A percentile compares a stretch with the other conserved stretches of the same genome.
These are phyloP conservation scores for Luvunga scandens DNA, from an alignment of 345 rosid genomes.

Conservation along the genomic window DNA sequence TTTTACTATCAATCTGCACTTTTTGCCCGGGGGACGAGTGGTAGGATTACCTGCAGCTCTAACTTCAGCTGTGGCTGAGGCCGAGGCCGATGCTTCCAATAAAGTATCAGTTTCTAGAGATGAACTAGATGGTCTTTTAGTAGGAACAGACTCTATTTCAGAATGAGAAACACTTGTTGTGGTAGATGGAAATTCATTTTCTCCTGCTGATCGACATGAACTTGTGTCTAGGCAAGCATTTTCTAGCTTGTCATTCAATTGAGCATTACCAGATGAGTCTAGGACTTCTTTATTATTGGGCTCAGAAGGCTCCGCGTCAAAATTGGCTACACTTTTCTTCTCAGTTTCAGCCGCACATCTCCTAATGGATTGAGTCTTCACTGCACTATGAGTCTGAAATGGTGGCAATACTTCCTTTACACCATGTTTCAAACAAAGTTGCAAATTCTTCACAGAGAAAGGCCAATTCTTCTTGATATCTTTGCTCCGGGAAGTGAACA, in stretches of 20 bases:
- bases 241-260: constrained; percentile 25
- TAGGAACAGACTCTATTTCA: constrained; percentile 46
- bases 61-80: constrained; percentile 22
- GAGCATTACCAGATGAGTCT: constrained; percentile 32
- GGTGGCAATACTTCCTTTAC: constrained; percentile 87
- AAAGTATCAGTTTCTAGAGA: constrained; percentile 27
- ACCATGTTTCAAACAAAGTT: constrained; percentile 86
- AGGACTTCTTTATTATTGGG: constrained; percentile 25
- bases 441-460: constrained; percentile 66
- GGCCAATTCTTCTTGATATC: constrained; percentile 92
- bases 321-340: constrained; percentile 30
- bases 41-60: constrained; percentile 31
- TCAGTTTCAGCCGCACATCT: constrained; percentile 37
- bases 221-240: constrained; percentile 36
- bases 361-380: constrained; percentile 36
- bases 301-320: constrained; percentile 23
- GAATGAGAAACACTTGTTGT: constrained; percentile 51
- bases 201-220: constrained; percentile 42
- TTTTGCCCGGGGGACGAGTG: constrained; percentile 41
- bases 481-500: constrained; percentile 59
- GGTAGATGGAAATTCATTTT: constrained; percentile 56
- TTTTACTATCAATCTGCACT: constrained; percentile 73
- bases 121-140: constrained; percentile 38
- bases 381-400: constrained; percentile 49
- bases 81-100: constrained; percentile 21